Evolutionary conservation across 2,329 filamentous ascomycete genomes (phyloP), one percentile per base, ranked within the genome.

Genomic region (Gyromitra esculenta): DNA sequence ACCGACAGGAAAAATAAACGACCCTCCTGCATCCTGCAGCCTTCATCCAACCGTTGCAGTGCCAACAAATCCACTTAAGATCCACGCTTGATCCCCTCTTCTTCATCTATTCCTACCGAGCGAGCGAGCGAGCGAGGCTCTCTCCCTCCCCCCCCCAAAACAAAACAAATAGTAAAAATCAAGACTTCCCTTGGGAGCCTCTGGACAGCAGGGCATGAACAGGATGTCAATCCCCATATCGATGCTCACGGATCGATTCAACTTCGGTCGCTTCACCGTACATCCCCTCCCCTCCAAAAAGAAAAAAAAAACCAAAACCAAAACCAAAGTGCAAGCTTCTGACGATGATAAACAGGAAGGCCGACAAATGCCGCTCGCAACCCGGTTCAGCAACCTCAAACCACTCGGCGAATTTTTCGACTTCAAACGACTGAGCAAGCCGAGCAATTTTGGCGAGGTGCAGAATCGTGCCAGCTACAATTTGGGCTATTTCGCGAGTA

Each of bases 401-500:
- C 95, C 96, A 77, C 85, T 98, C 81, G 90, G 91, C 83, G 96
- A 99, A 85, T 99, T 99, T 86, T 88, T 97, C 84, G 94, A 98
- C 85, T 85, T 98, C 86, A 97, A 97, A 89, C 93, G 94, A 81
- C 82, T 99, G 73, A 97, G 93, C 80, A 99, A 98, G 87, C 96
- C 96, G 37, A 89, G 89, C 83, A 96, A 96, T 86, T 97, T 98
- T 82, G 87, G 86, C 80, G 94, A 97, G 84, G 90, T 93, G 79
- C 95, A 98, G 85, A 94, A 91, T 81, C 90, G 95, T 80, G 91
- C 97, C 86, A 97, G 96, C 87, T 97, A 97, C 90, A 99, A 99
- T 85, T 86, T 99, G 80, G 90, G 92, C 84, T 92, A 98, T 87
- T 99, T 97, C 88, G 96, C 94, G 78, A 97, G 93, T 91, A 99